Conservation (phyloP, 257 asterid genomes). For the Vinca minor region DNA sequence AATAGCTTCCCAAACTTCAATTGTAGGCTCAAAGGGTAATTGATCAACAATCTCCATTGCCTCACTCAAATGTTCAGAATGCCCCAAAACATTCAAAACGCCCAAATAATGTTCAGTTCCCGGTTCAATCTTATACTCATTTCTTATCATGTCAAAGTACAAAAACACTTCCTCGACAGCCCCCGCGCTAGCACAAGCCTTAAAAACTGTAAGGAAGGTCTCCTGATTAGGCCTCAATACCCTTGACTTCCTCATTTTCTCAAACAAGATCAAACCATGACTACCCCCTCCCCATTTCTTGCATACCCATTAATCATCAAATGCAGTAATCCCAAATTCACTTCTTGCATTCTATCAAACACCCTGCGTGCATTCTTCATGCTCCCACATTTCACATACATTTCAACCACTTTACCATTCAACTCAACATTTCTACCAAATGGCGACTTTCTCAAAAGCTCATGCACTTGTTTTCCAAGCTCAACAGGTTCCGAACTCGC, state of each 20-base stretch:
- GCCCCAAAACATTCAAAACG: constrained; percentile 26
- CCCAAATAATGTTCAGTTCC: constrained; percentile 28
- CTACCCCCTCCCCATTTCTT: constrained; percentile 31
- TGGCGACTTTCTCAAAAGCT: constrained; percentile 22
- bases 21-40: constrained; percentile 31
- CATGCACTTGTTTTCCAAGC: constrained; percentile 28
- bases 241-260: constrained; percentile 28
- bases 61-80: constrained; percentile 33
- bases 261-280: constrained; percentile 31
- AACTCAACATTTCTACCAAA: constrained; percentile 25
- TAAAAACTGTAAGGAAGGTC: constrained; percentile 29
- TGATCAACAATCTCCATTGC: constrained; percentile 31
- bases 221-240: constrained; percentile 23
- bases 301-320: constrained; percentile 34
- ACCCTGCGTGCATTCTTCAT: constrained; percentile 29
- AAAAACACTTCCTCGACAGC: constrained; percentile 23
- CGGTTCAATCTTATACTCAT: constrained; percentile 23
- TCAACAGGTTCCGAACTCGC: constrained; percentile 20
- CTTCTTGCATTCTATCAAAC: constrained; percentile 28
- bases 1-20: constrained; percentile 29
- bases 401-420: constrained; percentile 23
- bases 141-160: constrained; percentile 32
- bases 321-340: constrained; percentile 21
- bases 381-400: constrained; percentile 24
- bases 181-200: constrained; percentile 31